Percentiles rank a stretch among this genome's conserved stretches.
Evolutionary conservation across 108 stramenopile genomes (phyloP).

Genomic region (Nitzschia sp.): DNA sequence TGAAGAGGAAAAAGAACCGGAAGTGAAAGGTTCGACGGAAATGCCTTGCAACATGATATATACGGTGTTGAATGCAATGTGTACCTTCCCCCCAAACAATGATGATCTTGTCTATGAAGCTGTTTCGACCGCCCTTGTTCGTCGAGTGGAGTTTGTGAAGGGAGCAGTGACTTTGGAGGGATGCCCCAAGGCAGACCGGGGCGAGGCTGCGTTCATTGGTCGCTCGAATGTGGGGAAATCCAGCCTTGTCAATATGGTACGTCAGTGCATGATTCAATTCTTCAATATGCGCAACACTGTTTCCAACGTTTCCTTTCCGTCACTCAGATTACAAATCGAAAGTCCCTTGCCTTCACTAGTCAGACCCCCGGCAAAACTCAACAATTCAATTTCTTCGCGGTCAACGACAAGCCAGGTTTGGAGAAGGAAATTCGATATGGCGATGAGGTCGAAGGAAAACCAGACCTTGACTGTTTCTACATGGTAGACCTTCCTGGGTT

Average conservation of each 20-base stretch:
- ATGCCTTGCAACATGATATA: slow-evolving; percentile 75
- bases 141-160: slow-evolving; percentile 78
- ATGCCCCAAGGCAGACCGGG: slow-evolving; percentile 76
- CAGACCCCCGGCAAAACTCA: slow-evolving; percentile 96
- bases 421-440: slow-evolving; percentile 85
- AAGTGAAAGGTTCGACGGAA: slow-evolving; percentile 8
- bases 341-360: slow-evolving; percentile 87
- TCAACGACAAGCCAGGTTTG: slow-evolving; percentile 84
- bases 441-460: slow-evolving; percentile 67
- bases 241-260: slow-evolving; percentile 87
- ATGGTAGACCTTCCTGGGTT: slow-evolving; percentile 94
- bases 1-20: slow-evolving; percentile 22
- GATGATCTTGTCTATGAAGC: slow-evolving; percentile 82
- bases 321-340: slow-evolving; percentile 74
- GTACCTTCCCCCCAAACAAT: slow-evolving; percentile 78
- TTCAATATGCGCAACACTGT: too few species aligned
- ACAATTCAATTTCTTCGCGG: slow-evolving; percentile 94
- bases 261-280: background rate
- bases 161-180: slow-evolving; percentile 86
- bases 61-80: slow-evolving; percentile 77
- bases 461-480: slow-evolving; percentile 83
- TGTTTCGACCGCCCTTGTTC: slow-evolving; percentile 78
- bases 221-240: slow-evolving; percentile 92
- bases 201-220: slow-evolving; percentile 91
- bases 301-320: background rate